Evolutionary conservation across 441 rosid species (phyloP), one percentile per base, ranked within the genome.

Genomic region (Croton laevigatus): DNA sequence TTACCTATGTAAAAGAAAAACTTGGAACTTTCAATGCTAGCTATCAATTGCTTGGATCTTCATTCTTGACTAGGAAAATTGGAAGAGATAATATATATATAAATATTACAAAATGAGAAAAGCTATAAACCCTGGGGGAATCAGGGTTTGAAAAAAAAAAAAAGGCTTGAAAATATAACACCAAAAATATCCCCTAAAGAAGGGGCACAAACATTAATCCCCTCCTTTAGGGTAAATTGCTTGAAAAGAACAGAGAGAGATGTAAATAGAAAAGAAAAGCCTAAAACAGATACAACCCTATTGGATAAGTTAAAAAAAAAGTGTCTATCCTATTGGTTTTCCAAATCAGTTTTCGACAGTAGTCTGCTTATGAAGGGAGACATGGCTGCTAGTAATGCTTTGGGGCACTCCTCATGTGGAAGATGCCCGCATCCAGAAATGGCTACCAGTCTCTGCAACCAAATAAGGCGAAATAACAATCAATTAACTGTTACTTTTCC

Each of bases 321-420:
- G 10, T 6, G 44, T 17, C 53, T 58, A 59, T 62, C 77, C 86
- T 89, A 87, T 62, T 72, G 76, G 68, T 69, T 74, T 57, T 78
- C 84, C 70, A 80, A 58, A 72, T 85, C 85, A 70, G 82, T 66
- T 78, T 72, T 77, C 65, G 64, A 75, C 52, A 83, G 82, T 73
- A 94, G 82, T 78, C 91, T 87, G 84, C 83, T 86, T 62, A 94
- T 83, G 81, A 94, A 94, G 23, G 97, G 97, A 51, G 85, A 80
- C 68, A 91, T 80, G 1, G 96, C 97, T 65, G 97, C 97, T 73
- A 91, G 89, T 75, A 94, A 82, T 71, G 94, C 91, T 81, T 89
- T 89, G 42, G 99, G 99, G 85, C 96, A 87, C 82, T 94, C 98
- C 84, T 91, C 98, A 1, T 94, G 98, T 17, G 97, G 99, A 74